Conservation (phyloP, 495 filamentous ascomycete genomes). For the Aspergillus asperescens region DNA sequence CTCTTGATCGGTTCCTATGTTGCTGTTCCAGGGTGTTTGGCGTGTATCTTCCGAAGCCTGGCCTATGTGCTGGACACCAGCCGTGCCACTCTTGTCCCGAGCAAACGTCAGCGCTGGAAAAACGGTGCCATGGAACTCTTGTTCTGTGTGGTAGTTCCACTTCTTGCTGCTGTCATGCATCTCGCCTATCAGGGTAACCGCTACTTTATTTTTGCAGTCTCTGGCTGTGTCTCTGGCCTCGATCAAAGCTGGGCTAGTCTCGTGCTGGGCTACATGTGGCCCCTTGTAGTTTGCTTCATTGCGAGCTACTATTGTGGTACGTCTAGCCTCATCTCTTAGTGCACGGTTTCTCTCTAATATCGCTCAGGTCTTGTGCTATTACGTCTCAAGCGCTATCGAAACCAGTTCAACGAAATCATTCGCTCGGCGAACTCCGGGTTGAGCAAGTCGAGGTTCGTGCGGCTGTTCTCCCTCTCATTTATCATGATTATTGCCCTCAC, state of each 20-base stretch:
- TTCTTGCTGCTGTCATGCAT: slow-evolving; percentile 60
- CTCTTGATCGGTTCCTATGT: slow-evolving; percentile 57
- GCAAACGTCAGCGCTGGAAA: slow-evolving; percentile 46
- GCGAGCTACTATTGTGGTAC: slow-evolving; percentile 69
- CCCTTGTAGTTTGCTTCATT: slow-evolving; percentile 57
- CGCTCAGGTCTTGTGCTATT: slow-evolving; percentile 53
- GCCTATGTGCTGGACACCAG: slow-evolving; percentile 64
- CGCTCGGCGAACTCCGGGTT: slow-evolving; percentile 48
- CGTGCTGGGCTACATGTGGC: slow-evolving; percentile 61
- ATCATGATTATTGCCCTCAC: slow-evolving; percentile 60
- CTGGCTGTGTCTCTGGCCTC: slow-evolving; percentile 63
- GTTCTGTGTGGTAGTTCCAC: slow-evolving; percentile 64
- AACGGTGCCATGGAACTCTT: slow-evolving; percentile 54
- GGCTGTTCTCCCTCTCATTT: slow-evolving; percentile 72
- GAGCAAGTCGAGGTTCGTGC: slow-evolving; percentile 65
- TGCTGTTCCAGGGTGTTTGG: slow-evolving; percentile 56
- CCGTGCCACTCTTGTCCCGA: slow-evolving; percentile 49
- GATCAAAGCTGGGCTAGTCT: slow-evolving; percentile 68
- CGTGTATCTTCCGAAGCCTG: slow-evolving; percentile 70
- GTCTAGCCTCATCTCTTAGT: slow-evolving; percentile 17
- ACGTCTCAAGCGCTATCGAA: slow-evolving; percentile 64
- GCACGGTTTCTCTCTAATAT: slow-evolving; percentile 12
- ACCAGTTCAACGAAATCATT: slow-evolving; percentile 55
- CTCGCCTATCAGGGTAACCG: slow-evolving; percentile 64
- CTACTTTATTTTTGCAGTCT: slow-evolving; percentile 67